phyloP scores from a whole-genome alignment of 1,139 yeast genomes.

The Hyphopichia fennica region DNA sequence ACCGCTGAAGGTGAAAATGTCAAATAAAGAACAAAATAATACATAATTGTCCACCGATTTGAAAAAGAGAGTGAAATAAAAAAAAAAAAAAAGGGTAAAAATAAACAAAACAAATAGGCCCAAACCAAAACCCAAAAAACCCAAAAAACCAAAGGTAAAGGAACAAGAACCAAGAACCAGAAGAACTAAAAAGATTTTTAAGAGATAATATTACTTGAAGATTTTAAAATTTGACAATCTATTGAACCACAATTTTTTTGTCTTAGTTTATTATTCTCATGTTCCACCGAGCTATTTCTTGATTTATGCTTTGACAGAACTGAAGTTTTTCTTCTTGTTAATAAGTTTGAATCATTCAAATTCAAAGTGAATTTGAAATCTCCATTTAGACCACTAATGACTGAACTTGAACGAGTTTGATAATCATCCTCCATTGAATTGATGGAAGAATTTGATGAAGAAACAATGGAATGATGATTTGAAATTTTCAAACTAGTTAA shows the following conservation, averaged over 20 bases:
- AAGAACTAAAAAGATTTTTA: neutral
- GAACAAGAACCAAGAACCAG: neutral
- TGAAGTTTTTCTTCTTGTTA: slow-evolving; percentile 37
- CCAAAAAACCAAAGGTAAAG: too few relatives aligned
- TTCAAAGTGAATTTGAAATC: slow-evolving; percentile 46
- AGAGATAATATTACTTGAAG: neutral
- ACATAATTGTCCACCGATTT: too few relatives aligned
- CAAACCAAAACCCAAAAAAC: too few relatives aligned
- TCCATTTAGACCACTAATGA: slow-evolving; percentile 40
- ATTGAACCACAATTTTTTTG: neutral
- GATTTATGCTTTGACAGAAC: slow-evolving; percentile 2
- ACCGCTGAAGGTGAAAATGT: too few relatives aligned
- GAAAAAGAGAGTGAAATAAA: too few relatives aligned
- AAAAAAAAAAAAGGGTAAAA: too few relatives aligned
- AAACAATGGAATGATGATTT: slow-evolving; percentile 7
- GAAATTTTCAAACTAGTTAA: slow-evolving; percentile 7
- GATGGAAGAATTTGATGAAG: slow-evolving; percentile 5
- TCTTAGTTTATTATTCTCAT: neutral
- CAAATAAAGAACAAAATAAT: too few relatives aligned
- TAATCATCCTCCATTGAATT: slow-evolving; percentile 15
- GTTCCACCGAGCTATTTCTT: neutral
- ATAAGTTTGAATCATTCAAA: slow-evolving; percentile 42
- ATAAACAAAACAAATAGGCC: too few relatives aligned
- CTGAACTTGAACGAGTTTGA: slow-evolving; percentile 46
- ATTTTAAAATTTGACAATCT: neutral